Evolutionary conservation across 495 filamentous ascomycete species (phyloP).

Genomic region (Penicillium crystallinum): DNA sequence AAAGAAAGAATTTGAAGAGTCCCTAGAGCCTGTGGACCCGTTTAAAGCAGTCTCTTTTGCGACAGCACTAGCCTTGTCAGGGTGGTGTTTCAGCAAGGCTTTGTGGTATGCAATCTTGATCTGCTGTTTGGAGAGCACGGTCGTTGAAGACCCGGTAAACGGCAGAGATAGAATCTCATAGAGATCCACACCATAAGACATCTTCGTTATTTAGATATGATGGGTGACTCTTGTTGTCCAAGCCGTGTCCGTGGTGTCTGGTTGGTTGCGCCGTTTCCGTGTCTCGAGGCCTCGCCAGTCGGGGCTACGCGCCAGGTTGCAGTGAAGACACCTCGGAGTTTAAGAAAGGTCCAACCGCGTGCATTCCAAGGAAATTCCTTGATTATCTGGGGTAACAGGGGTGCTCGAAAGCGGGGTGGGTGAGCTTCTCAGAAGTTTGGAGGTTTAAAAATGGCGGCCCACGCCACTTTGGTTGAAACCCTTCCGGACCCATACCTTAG

Average conservation of each 20-base stretch:
- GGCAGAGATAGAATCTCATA: slow-evolving; percentile 54
- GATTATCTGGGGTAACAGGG: neutral
- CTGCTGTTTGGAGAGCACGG: slow-evolving; percentile 34
- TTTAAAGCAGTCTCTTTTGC: slow-evolving; percentile 8
- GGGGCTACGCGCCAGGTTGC: neutral
- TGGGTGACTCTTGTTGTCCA: neutral
- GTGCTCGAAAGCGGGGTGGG: slow-evolving; percentile 7
- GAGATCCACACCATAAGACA: slow-evolving; percentile 27
- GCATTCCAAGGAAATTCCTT: neutral
- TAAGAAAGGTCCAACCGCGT: slow-evolving; percentile 4
- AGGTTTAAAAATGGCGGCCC: slow-evolving; percentile 2
- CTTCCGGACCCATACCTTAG: slow-evolving; percentile 1
- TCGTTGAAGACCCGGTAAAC: slow-evolving; percentile 18
- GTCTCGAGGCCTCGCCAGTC: neutral
- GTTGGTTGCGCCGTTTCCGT: neutral
- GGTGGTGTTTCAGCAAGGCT: slow-evolving; percentile 73
- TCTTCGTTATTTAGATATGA: slow-evolving; percentile 17
- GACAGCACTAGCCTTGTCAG: slow-evolving; percentile 57
- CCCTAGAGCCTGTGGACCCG: neutral
- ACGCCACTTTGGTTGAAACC: slow-evolving; percentile 5
- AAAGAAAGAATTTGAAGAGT: neutral
- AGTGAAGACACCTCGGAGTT: neutral
- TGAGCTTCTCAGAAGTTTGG: neutral
- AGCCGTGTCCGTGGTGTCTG: neutral
- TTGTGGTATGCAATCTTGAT: slow-evolving; percentile 75